Evolutionary conservation across 2,329 filamentous ascomycete genomes (phyloP), one percentile per base, ranked within the genome.

Genomic region (Aspergillus japonicus): DNA sequence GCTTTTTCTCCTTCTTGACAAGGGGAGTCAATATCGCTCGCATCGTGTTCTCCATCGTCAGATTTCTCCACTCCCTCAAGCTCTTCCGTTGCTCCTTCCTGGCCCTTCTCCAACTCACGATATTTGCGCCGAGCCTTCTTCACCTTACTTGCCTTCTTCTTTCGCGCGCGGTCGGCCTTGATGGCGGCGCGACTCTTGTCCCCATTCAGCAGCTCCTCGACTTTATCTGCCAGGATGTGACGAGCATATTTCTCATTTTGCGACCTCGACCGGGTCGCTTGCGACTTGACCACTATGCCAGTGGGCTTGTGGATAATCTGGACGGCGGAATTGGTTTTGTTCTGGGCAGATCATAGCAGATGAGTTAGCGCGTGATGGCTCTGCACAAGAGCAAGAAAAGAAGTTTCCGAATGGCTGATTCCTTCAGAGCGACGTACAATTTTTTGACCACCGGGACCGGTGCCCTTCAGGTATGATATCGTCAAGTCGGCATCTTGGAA

Each of bases 241-340:
- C 93, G 85, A 12, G 95, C 95, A 63, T 91, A 89, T 75, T 90
- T 93, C 64, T 93, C 86, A 74, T 99, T 99, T 77, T 96, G 90
- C 59, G 85, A 85, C 19, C 92, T 87, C 1, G 91, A 96, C 51
- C 95, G 88, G 8, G 95, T 98, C 21, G 89, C 92, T 77, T 99
- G 95, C 58, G 87, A 94, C 79, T 99, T 99, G 64, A 99, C 86
- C 14, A 98, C 93, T 56, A 97, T 87, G 62, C 94, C 94, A 0
- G 93, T 96, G 5, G 94, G 92, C 16, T 90, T 79, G 75, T 99
- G 95, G 67, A 89, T 95, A 39, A 99, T 82, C 74, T 99, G 95
- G 2, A 97, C 94, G 42, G 94, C 94, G 0, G 91, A 97, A 65
- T 88, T 92, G 26, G 95, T 99, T 86, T 99, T 99, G 79, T 99